Percentiles rank a stretch among this genome's conserved stretches.
Evolutionary conservation across 257 asterid genomes (phyloP).

Genomic region (Mentha longifolia): DNA sequence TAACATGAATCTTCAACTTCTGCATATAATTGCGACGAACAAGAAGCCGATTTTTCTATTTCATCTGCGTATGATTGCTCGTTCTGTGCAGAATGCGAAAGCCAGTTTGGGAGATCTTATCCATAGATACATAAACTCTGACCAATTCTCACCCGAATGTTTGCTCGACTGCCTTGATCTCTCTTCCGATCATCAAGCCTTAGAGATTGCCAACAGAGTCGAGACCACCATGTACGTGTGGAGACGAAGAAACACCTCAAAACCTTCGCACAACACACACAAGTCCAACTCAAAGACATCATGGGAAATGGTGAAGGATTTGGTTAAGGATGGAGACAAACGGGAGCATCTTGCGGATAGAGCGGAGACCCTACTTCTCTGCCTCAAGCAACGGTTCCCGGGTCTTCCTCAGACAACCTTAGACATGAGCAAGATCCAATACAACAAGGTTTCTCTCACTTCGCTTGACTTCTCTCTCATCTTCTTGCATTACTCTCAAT

Average conservation of each 20-base stretch:
- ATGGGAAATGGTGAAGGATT: conserved; percentile 78
- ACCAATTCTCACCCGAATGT: conserved; percentile 67
- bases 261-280: conserved; percentile 35
- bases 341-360: conserved; percentile 62
- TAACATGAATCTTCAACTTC: too few relatives aligned
- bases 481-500: not conserved
- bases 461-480: not conserved
- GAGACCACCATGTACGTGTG: conserved; percentile 66
- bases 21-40: too few relatives aligned
- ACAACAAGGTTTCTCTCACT: conserved; percentile 54
- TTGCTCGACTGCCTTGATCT: conserved; percentile 74
- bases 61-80: not conserved
- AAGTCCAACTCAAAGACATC: conserved; percentile 62
- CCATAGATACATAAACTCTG: conserved; percentile 56
- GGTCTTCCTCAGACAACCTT: conserved; percentile 76
- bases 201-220: conserved; percentile 70
- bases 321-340: conserved; percentile 64
- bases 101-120: conserved; percentile 71
- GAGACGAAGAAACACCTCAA: conserved; percentile 55
- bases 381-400: conserved; percentile 70
- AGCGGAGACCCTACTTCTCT: conserved; percentile 72
- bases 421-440: conserved; percentile 79
- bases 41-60: not conserved
- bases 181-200: conserved; percentile 75
- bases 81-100: conserved; percentile 58